Conservation (phyloP, 2,329 filamentous ascomycete genomes). For the Nothopassalora personata region DNA sequence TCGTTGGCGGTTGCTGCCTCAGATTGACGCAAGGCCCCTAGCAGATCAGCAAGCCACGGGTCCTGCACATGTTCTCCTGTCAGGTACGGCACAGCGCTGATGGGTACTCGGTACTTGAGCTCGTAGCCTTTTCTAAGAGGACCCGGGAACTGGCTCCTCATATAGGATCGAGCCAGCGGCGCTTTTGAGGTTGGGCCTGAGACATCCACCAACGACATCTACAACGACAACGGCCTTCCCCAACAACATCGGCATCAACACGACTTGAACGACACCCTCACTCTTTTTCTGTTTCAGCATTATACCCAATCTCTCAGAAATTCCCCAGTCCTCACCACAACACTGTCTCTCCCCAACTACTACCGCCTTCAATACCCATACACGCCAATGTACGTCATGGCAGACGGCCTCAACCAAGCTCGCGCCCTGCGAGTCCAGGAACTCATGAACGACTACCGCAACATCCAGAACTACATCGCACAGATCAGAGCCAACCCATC, state of each 20-base stretch:
- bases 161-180: neutral
- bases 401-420: conserved; percentile 58
- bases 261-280: neutral
- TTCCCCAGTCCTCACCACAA: neutral
- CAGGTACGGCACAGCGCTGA: neutral
- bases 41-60: neutral
- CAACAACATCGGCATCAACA: neutral
- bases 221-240: neutral
- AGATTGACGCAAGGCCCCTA: neutral
- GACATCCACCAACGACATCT: neutral
- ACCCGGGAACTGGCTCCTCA: neutral
- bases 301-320: neutral
- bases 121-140: neutral
- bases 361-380: neutral
- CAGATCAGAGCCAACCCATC: conserved; percentile 49
- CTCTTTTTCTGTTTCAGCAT: neutral
- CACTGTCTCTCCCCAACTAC: conserved; percentile 2
- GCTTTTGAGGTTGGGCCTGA: neutral
- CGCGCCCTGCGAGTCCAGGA: conserved; percentile 59
- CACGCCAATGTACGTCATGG: conserved; percentile 38
- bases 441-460: conserved; percentile 60
- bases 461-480: conserved; percentile 54
- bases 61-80: neutral
- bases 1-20: neutral
- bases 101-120: neutral